Percentiles rank a stretch among this genome's conserved stretches.
Evolutionary conservation across 2,329 filamentous ascomycete genomes (phyloP).

Genomic region (Aspergillus sp.): DNA sequence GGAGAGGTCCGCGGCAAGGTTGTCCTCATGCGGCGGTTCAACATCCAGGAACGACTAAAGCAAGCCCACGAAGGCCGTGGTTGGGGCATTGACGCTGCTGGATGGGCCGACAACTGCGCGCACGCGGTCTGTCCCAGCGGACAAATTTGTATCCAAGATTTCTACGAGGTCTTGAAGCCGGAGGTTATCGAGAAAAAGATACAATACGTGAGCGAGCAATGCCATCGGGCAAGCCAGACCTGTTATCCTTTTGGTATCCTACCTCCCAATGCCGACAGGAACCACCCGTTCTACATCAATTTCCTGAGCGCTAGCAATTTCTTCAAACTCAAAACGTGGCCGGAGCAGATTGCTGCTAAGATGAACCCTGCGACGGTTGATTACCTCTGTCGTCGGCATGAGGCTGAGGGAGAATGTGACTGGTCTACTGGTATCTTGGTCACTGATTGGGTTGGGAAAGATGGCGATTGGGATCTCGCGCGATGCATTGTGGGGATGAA

Average conservation of each 20-base stretch:
- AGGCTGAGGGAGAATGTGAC: constrained; percentile 61
- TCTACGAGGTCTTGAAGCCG: constrained; percentile 76
- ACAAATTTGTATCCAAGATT: constrained; percentile 81
- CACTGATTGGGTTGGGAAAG: constrained; percentile 84
- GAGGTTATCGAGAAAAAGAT: constrained; percentile 77
- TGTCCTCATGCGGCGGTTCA: constrained; percentile 76
- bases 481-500: constrained; percentile 90
- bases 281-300: constrained; percentile 73
- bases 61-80: constrained; percentile 43
- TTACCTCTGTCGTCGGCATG: constrained; percentile 51
- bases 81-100: constrained; percentile 53
- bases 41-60: constrained; percentile 47
- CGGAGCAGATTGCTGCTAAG: constrained; percentile 79
- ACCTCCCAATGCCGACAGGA: constrained; percentile 38
- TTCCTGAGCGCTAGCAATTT: constrained; percentile 91
- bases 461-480: constrained; percentile 85
- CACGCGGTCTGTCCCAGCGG: constrained; percentile 65
- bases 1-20: constrained; percentile 75
- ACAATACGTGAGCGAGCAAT: constrained; percentile 62
- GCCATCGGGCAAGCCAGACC: constrained; percentile 60
- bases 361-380: constrained; percentile 70
- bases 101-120: constrained; percentile 84
- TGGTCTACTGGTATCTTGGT: constrained; percentile 82
- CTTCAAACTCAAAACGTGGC: constrained; percentile 88
- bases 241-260: constrained; percentile 36